Evolutionary conservation across 2,329 filamentous ascomycete species (phyloP).

Genomic region (Davidsoniella virescens): DNA sequence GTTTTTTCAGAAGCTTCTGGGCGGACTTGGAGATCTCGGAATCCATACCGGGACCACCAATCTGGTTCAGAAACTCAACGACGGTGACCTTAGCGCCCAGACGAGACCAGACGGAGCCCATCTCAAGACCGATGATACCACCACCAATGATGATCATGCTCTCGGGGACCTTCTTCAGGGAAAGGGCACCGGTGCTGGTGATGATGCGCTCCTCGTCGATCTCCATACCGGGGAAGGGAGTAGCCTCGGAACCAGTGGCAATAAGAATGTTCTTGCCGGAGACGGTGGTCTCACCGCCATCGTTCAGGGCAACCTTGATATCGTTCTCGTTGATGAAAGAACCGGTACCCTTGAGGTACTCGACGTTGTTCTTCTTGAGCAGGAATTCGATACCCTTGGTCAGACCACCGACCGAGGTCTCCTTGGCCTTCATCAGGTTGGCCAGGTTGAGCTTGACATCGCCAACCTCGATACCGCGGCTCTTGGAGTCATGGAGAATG

Average conservation of each 20-base stretch:
- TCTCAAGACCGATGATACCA: slow-evolving; percentile 96
- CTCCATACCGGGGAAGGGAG: slow-evolving; percentile 87
- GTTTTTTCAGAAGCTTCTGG: slow-evolving; percentile 88
- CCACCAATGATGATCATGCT: slow-evolving; percentile 95
- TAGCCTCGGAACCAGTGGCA: slow-evolving; percentile 87
- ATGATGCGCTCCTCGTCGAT: slow-evolving; percentile 97
- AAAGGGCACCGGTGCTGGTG: slow-evolving; percentile 87
- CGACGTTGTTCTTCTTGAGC: slow-evolving; percentile 98
- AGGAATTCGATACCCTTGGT: slow-evolving; percentile 98
- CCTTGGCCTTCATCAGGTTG: slow-evolving; percentile 98
- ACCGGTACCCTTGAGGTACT: slow-evolving; percentile 90
- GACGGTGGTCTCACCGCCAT: slow-evolving; percentile 78
- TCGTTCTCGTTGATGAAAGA: slow-evolving; percentile 81
- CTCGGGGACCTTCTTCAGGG: slow-evolving; percentile 80
- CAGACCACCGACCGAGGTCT: slow-evolving; percentile 69
- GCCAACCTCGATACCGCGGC: slow-evolving; percentile 90
- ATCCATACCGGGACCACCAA: slow-evolving; percentile 97
- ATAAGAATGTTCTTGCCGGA: slow-evolving; percentile 96
- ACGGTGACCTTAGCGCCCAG: slow-evolving; percentile 90
- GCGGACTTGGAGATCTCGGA: slow-evolving; percentile 76
- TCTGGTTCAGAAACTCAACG: slow-evolving; percentile 90
- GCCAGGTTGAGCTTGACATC: slow-evolving; percentile 91
- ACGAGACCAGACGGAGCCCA: slow-evolving; percentile 94
- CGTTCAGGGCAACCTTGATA: slow-evolving; percentile 74
- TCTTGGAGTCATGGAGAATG: slow-evolving; percentile 91